A percentile compares a stretch with the other conserved stretches of the same genome.
phyloP scores from a whole-genome alignment of 495 filamentous ascomycete species.

The Daldinia caldariorum region DNA sequence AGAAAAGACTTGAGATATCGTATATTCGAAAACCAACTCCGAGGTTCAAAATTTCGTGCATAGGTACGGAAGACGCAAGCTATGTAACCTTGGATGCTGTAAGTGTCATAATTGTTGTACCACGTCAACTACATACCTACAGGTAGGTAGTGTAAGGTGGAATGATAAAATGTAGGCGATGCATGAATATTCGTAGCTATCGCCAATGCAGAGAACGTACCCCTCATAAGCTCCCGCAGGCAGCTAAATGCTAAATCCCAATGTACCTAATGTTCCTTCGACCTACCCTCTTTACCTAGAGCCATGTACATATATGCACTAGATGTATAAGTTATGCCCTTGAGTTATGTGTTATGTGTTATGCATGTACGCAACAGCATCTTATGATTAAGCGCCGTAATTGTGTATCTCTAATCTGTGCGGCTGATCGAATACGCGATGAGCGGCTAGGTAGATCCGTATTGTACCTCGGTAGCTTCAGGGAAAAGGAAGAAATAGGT shows the following conservation, averaged over 20 bases:
- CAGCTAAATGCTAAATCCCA: neutral
- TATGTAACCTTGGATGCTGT: neutral
- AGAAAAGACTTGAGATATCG: neutral
- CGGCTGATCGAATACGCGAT: conserved; percentile 31
- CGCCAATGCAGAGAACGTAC: neutral
- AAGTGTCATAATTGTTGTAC: conserved; percentile 1
- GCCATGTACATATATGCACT: conserved; percentile 8
- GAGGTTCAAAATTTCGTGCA: neutral
- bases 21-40: neutral
- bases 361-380: too few species aligned
- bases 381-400: neutral
- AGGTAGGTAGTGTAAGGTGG: neutral
- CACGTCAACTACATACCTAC: neutral
- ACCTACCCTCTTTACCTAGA: conserved; percentile 37
- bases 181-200: neutral
- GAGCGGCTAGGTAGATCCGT: conserved; percentile 6
- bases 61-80: neutral
- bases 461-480: neutral
- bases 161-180: neutral
- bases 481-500: neutral
- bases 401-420: conserved; percentile 20
- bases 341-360: too few species aligned
- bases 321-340: neutral
- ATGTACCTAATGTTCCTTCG: neutral
- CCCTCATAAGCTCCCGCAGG: neutral